Conservation (phyloP, 768 basidiomycete species). For the Boletus rubescentipes region DNA sequence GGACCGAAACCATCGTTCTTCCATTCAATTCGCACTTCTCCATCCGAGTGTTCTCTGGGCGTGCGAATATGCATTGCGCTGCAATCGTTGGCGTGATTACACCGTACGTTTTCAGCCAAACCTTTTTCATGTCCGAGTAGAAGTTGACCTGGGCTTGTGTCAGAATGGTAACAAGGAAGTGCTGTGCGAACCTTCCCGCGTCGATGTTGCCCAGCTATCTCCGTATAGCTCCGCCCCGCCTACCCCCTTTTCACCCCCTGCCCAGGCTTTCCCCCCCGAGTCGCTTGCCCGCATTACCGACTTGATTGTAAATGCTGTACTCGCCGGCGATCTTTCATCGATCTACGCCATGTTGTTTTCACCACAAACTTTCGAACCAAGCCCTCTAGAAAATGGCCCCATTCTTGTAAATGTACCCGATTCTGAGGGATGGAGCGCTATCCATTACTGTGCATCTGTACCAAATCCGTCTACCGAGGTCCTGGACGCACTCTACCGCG, state of each 20-base stretch:
- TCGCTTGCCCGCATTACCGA: conserved; percentile 45
- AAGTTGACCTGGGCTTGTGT: conserved; percentile 3
- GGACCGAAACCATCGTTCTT: conserved; percentile 69
- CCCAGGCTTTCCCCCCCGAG: conserved; percentile 38
- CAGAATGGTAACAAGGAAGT: conserved; percentile 34
- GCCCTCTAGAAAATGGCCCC: conserved; percentile 37
- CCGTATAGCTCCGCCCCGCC: conserved; percentile 22
- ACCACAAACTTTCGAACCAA: conserved; percentile 43
- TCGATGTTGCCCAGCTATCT: conserved; percentile 26
- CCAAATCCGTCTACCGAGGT: conserved; percentile 56
- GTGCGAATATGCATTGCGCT: conserved; percentile 65
- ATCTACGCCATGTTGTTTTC: conserved; percentile 58
- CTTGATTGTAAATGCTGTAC: conserved; percentile 55
- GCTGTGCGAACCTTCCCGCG: conserved; percentile 23
- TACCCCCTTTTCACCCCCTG: conserved; percentile 30
- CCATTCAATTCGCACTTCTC: conserved; percentile 63
- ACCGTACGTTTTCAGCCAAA: conserved; percentile 39
- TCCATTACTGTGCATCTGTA: conserved; percentile 66
- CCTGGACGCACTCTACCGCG: conserved; percentile 70
- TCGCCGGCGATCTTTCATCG: conserved; percentile 47
- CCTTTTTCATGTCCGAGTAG: background rate
- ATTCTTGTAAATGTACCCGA: conserved; percentile 70
- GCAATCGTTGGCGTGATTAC: conserved; percentile 58
- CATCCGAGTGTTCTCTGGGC: conserved; percentile 67
- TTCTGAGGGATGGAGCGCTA: conserved; percentile 65